Evolutionary conservation across 2,329 filamentous ascomycete genomes (phyloP).

Genomic region (Xylaria sp.): DNA sequence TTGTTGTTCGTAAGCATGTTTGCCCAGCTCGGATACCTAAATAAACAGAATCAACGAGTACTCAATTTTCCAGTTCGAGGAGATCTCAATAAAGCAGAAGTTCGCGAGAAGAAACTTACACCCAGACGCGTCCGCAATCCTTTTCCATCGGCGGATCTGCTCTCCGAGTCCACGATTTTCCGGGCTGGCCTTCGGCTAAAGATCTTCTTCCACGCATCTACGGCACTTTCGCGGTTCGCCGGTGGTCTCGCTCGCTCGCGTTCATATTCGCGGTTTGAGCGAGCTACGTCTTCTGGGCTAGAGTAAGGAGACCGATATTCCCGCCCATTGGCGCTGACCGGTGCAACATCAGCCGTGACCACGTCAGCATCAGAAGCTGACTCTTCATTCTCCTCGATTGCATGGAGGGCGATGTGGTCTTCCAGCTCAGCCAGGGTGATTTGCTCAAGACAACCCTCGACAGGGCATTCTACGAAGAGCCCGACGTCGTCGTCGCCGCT

Average conservation of each 20-base stretch:
- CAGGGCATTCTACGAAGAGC: slow-evolving; percentile 63
- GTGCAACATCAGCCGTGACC: slow-evolving; percentile 9
- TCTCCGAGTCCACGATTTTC: slow-evolving; percentile 9
- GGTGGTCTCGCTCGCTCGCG: slow-evolving; percentile 9
- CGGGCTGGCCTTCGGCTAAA: slow-evolving; percentile 38
- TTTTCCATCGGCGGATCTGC: slow-evolving; percentile 4
- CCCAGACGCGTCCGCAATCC: slow-evolving; percentile 33
- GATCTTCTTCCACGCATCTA: slow-evolving; percentile 48
- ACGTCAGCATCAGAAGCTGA: slow-evolving; percentile 25
- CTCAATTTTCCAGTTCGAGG: background rate
- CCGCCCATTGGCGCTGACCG: slow-evolving; percentile 1
- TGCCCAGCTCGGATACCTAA: slow-evolving; percentile 72
- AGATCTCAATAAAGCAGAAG: background rate
- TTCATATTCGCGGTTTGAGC: slow-evolving; percentile 12
- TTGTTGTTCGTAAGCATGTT: slow-evolving; percentile 75
- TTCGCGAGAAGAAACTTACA: slow-evolving; percentile 23
- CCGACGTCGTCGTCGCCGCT: slow-evolving; percentile 50
- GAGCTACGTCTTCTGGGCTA: slow-evolving; percentile 16
- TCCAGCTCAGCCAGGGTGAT: slow-evolving; percentile 63
- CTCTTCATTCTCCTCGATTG: slow-evolving; percentile 59
- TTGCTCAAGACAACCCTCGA: slow-evolving; percentile 69
- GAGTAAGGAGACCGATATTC: slow-evolving; percentile 39
- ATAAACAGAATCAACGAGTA: slow-evolving; percentile 1
- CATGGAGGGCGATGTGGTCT: slow-evolving; percentile 69
- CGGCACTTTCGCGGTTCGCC: slow-evolving; percentile 37